Base-by-base conservation (phyloP, 805 yeast species). In the Ogataea pini region DNA sequence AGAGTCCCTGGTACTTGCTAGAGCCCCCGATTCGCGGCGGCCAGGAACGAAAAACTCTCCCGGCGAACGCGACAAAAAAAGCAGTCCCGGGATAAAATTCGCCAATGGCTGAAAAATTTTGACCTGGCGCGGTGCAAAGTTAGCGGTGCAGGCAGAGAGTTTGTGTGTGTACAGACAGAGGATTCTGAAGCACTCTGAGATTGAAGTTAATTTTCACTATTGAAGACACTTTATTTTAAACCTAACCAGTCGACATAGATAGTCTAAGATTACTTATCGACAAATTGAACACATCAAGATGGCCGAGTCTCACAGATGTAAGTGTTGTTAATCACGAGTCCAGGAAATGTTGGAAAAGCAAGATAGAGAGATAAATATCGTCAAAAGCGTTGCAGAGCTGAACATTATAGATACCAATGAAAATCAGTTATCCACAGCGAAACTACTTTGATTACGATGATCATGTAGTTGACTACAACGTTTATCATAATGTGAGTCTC, bases 261-360 rank as follows among this genome's bases (percentile, higher is more conserved):
- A 41, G 38, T 41, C 44, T 41, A 41, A 41, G 44, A 31, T 29
- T 41, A 39, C 42, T 39, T 39, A 39, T 39, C 42, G 42, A 39
- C 48, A 37, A 17, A 29, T 24, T 36, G 27, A 43, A 39, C 32
- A 33, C 22, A 60, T 52, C 62, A 81, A 75, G 78, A 89, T 89
- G 96, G 90, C 96, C 81, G 96, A 88, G 83, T 85, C 96, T 74
- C 96, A 89, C 81, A 89, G 96, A 89, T 86, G 96, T 88, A 89
- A 77, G 96, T 87, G 63, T 49, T 25, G 16, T 29, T 27, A 10
- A 37, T 8, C 22, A 32, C 18, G 14, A 14, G 13, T 18, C 14
- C n/a, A 10, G 20, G 45, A 19, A 19, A 33, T 36, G 18, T 16
- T 10, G 28, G 19, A 19, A 55, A n/a, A 43, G 32, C 25, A 36